Conservation (phyloP, 768 basidiomycete species). For the Podaxis carcinomalis region DNA sequence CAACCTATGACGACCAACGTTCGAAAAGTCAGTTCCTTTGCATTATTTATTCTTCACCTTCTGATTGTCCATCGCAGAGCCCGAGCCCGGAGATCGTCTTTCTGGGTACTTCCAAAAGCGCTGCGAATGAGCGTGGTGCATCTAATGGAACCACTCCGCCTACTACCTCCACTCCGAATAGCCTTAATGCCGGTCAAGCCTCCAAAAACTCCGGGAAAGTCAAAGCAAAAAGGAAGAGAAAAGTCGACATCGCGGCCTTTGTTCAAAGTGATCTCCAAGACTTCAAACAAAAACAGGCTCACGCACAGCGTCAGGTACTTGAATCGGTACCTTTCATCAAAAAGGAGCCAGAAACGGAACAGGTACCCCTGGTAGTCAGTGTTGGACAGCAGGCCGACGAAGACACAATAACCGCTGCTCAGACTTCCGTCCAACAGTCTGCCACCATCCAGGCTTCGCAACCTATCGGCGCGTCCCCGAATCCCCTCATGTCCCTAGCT, state of each 20-base stretch:
- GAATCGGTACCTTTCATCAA: neutral
- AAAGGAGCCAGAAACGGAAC: slow-evolving; percentile 6
- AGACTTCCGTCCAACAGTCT: neutral
- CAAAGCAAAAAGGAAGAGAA: slow-evolving; percentile 25
- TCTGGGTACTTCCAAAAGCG: neutral
- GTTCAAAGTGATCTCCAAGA: slow-evolving; percentile 25
- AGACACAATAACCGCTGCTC: neutral
- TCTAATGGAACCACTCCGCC: neutral
- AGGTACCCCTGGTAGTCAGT: neutral
- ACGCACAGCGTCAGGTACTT: neutral
- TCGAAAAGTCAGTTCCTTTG: neutral
- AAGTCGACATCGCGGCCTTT: slow-evolving; percentile 22
- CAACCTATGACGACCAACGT: neutral
- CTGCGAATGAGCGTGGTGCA: neutral
- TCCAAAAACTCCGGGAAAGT: slow-evolving; percentile 4
- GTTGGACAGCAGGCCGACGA: neutral
- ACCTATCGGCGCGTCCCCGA: neutral
- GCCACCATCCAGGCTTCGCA: neutral
- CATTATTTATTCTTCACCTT: neutral
- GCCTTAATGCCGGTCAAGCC: neutral
- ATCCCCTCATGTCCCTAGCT: neutral
- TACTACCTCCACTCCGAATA: neutral
- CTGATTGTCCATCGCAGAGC: neutral
- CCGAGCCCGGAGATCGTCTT: slow-evolving; percentile 3
- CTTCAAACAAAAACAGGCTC: slow-evolving; percentile 19